phyloP scores from a whole-genome alignment of 176 grass and related monocot species.

The Otatea glauca region DNA sequence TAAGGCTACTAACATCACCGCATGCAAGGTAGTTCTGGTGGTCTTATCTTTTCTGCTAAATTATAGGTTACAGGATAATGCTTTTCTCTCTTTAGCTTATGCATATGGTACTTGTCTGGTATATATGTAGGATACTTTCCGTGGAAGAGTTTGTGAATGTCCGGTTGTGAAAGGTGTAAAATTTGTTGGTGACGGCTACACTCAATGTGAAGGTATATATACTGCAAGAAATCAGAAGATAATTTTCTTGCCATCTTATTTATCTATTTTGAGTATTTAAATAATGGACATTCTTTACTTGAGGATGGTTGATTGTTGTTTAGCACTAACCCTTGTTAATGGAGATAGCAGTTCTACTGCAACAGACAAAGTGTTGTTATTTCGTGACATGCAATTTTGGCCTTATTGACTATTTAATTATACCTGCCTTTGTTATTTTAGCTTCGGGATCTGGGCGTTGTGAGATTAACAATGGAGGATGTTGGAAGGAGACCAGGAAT shows the following conservation, averaged over 20 bases:
- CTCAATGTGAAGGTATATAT: slow-evolving; percentile 80
- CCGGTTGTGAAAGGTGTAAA: slow-evolving; percentile 77
- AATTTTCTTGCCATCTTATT: neutral
- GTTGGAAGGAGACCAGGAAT: slow-evolving; percentile 84
- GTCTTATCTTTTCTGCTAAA: slow-evolving; percentile 22
- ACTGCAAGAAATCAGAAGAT: neutral
- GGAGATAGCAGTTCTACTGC: too few species aligned
- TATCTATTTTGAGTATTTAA: neutral
- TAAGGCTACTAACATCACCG: slow-evolving; percentile 83
- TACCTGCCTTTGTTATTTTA: slow-evolving; percentile 43
- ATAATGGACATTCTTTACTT: neutral
- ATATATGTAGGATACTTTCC: slow-evolving; percentile 84
- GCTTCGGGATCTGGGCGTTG: slow-evolving; percentile 82
- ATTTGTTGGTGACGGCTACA: slow-evolving; percentile 95
- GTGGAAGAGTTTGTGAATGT: slow-evolving; percentile 88
- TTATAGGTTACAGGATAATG: neutral
- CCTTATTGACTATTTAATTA: neutral
- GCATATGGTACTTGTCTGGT: slow-evolving; percentile 7
- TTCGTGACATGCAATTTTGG: slow-evolving; percentile 10
- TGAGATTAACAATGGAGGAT: slow-evolving; percentile 92
- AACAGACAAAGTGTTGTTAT: neutral
- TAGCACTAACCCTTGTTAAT: too few species aligned
- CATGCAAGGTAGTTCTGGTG: slow-evolving; percentile 78
- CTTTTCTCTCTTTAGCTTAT: slow-evolving; percentile 19
- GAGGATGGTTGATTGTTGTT: too few species aligned